Percentiles rank a stretch among this genome's conserved stretches.
Conservation (phyloP, 2,329 filamentous ascomycete species). For the Fusarium sp. region DNA sequence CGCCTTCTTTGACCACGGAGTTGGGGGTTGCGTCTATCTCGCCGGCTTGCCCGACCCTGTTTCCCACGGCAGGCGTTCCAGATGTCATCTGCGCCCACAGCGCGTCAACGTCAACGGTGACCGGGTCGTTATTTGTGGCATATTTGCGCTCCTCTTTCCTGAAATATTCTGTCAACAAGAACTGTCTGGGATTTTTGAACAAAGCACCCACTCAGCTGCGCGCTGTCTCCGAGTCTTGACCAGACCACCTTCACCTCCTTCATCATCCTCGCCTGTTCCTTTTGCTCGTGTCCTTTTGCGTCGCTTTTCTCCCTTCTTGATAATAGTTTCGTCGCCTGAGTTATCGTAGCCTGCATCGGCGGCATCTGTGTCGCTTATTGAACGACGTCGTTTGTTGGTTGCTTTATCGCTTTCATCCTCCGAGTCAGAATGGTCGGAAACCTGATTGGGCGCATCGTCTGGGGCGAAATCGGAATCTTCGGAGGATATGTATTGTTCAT, state of each 20-base stretch:
- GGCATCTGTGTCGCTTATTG: conserved; percentile 33
- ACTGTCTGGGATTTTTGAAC: not conserved
- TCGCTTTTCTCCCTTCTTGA: conserved; percentile 67
- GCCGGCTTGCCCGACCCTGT: conserved; percentile 15
- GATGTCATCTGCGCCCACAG: conserved; percentile 74
- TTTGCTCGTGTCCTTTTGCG: conserved; percentile 56
- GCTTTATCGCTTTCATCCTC: conserved; percentile 50
- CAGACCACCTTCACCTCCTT: conserved; percentile 67
- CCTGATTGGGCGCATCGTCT: conserved; percentile 60
- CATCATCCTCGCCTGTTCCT: conserved; percentile 54
- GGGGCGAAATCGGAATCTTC: conserved; percentile 79
- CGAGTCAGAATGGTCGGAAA: conserved; percentile 61
- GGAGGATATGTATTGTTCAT: conserved; percentile 72
- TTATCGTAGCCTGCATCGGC: conserved; percentile 67
- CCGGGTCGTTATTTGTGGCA: conserved; percentile 62
- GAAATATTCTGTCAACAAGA: conserved; percentile 16
- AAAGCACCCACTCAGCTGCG: conserved; percentile 65
- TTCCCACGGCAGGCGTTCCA: conserved; percentile 41
- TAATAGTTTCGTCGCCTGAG: conserved; percentile 77
- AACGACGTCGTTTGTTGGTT: conserved; percentile 40
- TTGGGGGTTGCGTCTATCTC: conserved; percentile 4
- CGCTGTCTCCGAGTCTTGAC: conserved; percentile 78
- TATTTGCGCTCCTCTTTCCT: conserved; percentile 67
- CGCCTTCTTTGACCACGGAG: conserved; percentile 6
- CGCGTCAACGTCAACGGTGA: conserved; percentile 76